Evolutionary conservation across 1,139 yeast genomes (phyloP), one percentile per base, ranked within the genome.

Genomic region (Kurtzmaniella quercitrusa): DNA sequence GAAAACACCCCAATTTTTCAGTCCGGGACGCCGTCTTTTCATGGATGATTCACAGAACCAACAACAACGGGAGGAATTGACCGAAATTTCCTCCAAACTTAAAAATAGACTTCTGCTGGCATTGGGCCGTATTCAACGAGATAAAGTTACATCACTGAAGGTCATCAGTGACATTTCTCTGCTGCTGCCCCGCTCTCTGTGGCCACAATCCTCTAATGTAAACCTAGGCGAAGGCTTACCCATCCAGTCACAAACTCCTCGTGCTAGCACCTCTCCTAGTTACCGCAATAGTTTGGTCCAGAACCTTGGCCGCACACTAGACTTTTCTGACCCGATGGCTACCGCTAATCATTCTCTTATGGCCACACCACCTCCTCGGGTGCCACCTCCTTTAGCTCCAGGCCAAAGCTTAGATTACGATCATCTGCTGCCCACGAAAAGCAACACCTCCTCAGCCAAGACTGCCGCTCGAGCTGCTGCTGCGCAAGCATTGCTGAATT

Each of bases 1-100:
- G 49, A 67, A 65, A 44, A 70, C 75, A 3, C 73, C 74, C 6
- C 69, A 65, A 52, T 72, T 58, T 48, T 70, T 71, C 47, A 62
- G 69, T n/a, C 70, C 74, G 1, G 76, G 75, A 2, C 64, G 62
- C 44, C 62, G 63, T 43, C 56, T 71, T 24, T 59, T 63, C 42
- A 51, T 53, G 39, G 62, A 58, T 17, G 66, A 60, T 39, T 46
- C 51, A 36, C 45, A 48, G 15, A 53, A 43, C 10, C 33, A 27
- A 27, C 51, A 52, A 31, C 55, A 51, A 36, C 52, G 53, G 25
- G 71, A 66, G 27, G 75, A 68, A 34, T 58, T 72, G 39, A 55
- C 59, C 10, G 75, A 69, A 46, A 72, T 72, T 37, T 68, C 74
- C 44, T 50, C 61, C 18, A 73, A 69, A 49, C 56, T 72, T 43